These are phyloP conservation scores for Leccinum fallax DNA, from an alignment of 1,284 basidiomycete species.

Conservation along the genomic window DNA sequence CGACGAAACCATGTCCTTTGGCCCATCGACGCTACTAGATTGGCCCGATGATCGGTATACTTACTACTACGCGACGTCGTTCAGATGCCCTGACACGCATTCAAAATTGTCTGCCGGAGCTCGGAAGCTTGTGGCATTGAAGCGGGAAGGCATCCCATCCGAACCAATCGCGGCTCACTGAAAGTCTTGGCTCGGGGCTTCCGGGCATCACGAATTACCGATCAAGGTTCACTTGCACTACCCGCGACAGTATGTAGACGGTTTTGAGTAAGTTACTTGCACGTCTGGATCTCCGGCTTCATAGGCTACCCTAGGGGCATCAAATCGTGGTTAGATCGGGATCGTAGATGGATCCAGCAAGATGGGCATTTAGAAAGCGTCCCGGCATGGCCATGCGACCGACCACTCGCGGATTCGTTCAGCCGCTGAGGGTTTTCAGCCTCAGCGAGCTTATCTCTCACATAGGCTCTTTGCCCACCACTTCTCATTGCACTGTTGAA, in stretches of 20 bases:
- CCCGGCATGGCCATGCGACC: neutral
- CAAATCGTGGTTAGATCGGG: neutral
- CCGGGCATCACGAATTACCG: neutral
- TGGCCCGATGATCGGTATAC: too few species aligned
- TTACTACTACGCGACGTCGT: too few species aligned
- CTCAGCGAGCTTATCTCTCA: neutral
- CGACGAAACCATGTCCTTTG: neutral
- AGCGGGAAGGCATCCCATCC: neutral
- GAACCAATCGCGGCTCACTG: neutral
- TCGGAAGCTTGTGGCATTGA: neutral
- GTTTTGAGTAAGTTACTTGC: neutral
- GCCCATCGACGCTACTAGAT: too few species aligned
- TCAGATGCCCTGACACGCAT: too few species aligned
- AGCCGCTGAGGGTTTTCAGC: constrained; percentile 3
- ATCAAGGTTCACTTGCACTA: neutral
- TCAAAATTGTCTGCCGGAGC: too few species aligned
- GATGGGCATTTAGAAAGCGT: neutral
- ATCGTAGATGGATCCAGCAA: neutral
- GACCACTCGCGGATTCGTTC: neutral
- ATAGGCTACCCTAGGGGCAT: neutral
- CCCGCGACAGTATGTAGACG: neutral
- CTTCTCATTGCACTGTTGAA: neutral
- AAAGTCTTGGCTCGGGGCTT: neutral
- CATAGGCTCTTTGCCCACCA: too few species aligned
- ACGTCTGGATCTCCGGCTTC: neutral